Base-by-base conservation (phyloP, 1,284 basidiomycete genomes). In the Clitocybe nebularis region DNA sequence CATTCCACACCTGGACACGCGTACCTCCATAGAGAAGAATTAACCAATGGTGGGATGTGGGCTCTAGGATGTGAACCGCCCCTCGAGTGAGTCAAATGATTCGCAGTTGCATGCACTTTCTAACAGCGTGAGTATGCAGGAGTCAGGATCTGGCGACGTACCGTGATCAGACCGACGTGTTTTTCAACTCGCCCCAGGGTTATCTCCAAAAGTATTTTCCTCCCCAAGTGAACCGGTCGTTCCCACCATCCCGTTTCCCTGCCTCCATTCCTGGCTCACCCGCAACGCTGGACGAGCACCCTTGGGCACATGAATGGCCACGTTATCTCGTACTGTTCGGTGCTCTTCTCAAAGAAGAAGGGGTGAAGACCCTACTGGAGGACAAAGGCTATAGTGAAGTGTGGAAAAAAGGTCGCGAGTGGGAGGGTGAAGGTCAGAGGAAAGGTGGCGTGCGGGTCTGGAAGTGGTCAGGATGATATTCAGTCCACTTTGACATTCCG, bases 1-100 rank as follows among this genome's bases (percentile, higher is more conserved):
- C 96, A 99, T 66, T 96, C 93, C n/a, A 93, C 89, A 0, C 95
- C 95, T 2, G 95, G 93, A 74, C 88, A 93, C 56, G 84, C 92
- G 3, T 88, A 93, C 62, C 63, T 99, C 14, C 95, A 99, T 58
- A 69, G 79, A 22, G 64, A 71, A 9, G 71, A 82, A 28, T 68
- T 85, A 7, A 71, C 74, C 10, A 32, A 67, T 20, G 77, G 75
- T 16, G 61, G 64, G 41, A 62, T 86, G 49, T 97, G 93, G 92
- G 81, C 87, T 33, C 58, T 97, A 20, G 87, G 89, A 3, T 98
- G 94, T 56, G 93, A 96, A 56, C 94, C 94, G 1, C 93, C 93
- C 0, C 61, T 93, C 1, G 63, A 73, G 89, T 92, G 62, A 55
- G 77, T 62, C n/a, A 21, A 28, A 39, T 36, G 36, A 17, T 34